Evolutionary conservation across 169 alveolate species (phyloP).

Genomic region (Cryptosporidium andersoni): DNA sequence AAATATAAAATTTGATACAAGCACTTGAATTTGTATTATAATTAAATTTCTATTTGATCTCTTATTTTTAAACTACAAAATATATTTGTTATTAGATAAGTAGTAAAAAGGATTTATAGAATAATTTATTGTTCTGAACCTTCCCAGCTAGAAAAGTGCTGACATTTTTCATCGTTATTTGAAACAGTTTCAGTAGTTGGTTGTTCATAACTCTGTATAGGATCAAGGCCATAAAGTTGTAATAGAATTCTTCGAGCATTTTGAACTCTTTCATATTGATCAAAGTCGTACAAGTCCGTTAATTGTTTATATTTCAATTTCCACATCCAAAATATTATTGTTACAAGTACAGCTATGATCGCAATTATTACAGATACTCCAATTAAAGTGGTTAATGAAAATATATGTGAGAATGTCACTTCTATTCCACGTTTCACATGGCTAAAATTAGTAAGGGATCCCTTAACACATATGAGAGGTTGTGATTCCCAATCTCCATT

Average conservation of each 20-base stretch:
- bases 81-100: too few relatives aligned
- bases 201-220: neutral
- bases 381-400: slow-evolving; percentile 38
- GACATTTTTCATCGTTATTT: neutral
- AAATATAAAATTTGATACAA: too few relatives aligned
- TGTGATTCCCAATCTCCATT: slow-evolving; percentile 69
- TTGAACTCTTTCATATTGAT: slow-evolving; percentile 35
- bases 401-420: slow-evolving; percentile 49
- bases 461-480: slow-evolving; percentile 66
- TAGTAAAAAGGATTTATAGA: too few relatives aligned
- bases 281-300: slow-evolving; percentile 48
- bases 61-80: too few relatives aligned
- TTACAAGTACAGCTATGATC: slow-evolving; percentile 2
- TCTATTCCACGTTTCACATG: slow-evolving; percentile 47
- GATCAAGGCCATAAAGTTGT: slow-evolving; percentile 40
- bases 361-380: slow-evolving; percentile 20
- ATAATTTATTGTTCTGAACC: neutral
- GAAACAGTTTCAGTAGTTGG: slow-evolving; percentile 25
- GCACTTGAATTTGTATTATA: too few relatives aligned
- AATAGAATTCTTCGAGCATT: slow-evolving; percentile 53
- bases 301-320: slow-evolving; percentile 25
- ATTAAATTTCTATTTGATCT: too few relatives aligned
- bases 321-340: slow-evolving; percentile 44
- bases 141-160: slow-evolving; percentile 28
- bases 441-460: slow-evolving; percentile 57